phyloP scores from a whole-genome alignment of 495 filamentous ascomycete species.

The Penicillium paxilli region DNA sequence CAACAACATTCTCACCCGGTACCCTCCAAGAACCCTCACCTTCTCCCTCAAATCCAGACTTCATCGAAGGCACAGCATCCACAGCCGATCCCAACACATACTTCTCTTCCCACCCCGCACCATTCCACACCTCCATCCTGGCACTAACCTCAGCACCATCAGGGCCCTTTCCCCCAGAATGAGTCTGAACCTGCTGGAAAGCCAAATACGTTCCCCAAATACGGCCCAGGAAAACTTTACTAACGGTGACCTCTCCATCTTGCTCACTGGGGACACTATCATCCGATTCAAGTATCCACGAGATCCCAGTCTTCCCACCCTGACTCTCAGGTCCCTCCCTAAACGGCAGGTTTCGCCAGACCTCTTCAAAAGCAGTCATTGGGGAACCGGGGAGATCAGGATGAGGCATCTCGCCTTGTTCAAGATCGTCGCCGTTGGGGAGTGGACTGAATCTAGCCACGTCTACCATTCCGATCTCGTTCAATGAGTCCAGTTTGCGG shows the following conservation, averaged over 20 bases:
- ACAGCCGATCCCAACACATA: conserved; percentile 28
- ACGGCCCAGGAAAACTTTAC: conserved; percentile 36
- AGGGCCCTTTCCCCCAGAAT: conserved; percentile 9
- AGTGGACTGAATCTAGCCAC: conserved; percentile 38
- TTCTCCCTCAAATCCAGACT: conserved; percentile 20
- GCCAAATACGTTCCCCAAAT: conserved; percentile 40
- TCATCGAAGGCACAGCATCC: conserved; percentile 26
- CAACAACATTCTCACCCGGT: conserved; percentile 24
- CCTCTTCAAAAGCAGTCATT: conserved; percentile 31
- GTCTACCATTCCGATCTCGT: conserved; percentile 35
- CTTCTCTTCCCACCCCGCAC: conserved; percentile 24
- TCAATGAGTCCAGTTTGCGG: conserved; percentile 41
- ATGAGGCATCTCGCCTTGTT: conserved; percentile 22
- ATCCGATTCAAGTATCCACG: conserved; percentile 39
- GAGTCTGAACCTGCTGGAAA: conserved; percentile 31
- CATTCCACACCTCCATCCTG: conserved; percentile 36
- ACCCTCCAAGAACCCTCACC: conserved; percentile 13
- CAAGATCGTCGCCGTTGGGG: conserved; percentile 30
- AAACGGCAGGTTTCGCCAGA: conserved; percentile 39
- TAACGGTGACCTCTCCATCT: conserved; percentile 25
- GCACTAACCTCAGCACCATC: conserved; percentile 34
- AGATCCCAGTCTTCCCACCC: conserved; percentile 23
- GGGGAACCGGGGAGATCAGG: conserved; percentile 19
- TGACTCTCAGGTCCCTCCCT: conserved; percentile 21
- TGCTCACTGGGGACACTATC: conserved; percentile 7